These are phyloP conservation scores for Gossypium herbaceum DNA, from an alignment of 345 rosid genomes.

Conservation along the genomic window DNA sequence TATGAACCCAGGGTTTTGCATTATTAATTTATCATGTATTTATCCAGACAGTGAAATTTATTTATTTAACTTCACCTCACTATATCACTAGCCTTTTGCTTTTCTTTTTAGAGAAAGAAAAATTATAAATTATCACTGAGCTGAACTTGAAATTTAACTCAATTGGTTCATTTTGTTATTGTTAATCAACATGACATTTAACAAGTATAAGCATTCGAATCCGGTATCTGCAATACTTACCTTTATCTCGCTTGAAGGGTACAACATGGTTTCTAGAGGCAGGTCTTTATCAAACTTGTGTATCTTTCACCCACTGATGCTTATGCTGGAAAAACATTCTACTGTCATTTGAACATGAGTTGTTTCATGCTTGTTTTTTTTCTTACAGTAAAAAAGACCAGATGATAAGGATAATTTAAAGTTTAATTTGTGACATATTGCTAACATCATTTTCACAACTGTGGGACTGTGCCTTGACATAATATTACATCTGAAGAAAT, in stretches of 20 bases:
- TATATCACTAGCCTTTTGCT: neutral
- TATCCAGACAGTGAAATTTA: neutral
- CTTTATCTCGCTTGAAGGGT: neutral
- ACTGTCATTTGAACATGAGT: slow-evolving; percentile 2
- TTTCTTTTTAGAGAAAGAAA: too few relatives aligned
- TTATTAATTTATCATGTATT: neutral
- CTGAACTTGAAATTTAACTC: too few relatives aligned
- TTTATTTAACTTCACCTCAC: too few relatives aligned
- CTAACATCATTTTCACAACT: slow-evolving; percentile 29
- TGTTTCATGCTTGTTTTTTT: slow-evolving; percentile 5
- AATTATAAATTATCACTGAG: too few relatives aligned
- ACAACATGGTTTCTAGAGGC: neutral
- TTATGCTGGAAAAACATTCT: neutral
- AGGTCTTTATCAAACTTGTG: neutral
- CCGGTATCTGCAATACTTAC: too few relatives aligned
- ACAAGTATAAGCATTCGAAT: too few relatives aligned
- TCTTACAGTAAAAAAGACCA: slow-evolving; percentile 9
- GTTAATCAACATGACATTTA: too few relatives aligned
- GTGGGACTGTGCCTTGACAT: slow-evolving; percentile 5
- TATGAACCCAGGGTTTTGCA: neutral
- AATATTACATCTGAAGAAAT: slow-evolving; percentile 15
- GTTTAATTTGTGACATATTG: slow-evolving; percentile 35
- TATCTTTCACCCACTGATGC: neutral
- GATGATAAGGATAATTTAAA: neutral
- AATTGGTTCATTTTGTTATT: too few relatives aligned